phyloP scores from a whole-genome alignment of 1,284 basidiomycete species.

The Moniliella sp. region DNA sequence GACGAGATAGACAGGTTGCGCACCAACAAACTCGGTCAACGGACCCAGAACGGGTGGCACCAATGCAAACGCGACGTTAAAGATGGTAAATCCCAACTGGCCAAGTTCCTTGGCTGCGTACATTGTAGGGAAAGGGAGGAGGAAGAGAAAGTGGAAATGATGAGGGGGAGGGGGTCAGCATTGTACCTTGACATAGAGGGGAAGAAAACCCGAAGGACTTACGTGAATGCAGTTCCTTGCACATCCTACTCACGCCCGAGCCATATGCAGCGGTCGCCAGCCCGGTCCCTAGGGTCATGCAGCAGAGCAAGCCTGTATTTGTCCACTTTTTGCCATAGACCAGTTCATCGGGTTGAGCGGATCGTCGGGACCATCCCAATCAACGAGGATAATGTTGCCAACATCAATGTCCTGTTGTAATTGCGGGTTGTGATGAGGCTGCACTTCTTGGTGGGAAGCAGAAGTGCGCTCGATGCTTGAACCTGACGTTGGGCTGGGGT shows the following conservation, averaged over 20 bases:
- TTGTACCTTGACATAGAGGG: too few relatives aligned
- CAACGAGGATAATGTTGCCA: conserved; percentile 17
- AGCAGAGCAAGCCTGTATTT: conserved; percentile 18
- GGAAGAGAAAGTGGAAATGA: too few relatives aligned
- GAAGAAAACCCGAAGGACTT: too few relatives aligned
- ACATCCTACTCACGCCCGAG: conserved; percentile 8
- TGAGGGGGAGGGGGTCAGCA: too few relatives aligned
- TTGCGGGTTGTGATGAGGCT: conserved; percentile 3
- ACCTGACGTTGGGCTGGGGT: not conserved
- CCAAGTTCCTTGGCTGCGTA: conserved; percentile 24
- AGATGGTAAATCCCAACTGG: conserved; percentile 28
- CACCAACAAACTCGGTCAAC: conserved; percentile 14
- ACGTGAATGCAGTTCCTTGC: too few relatives aligned
- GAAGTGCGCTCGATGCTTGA: conserved; percentile 3
- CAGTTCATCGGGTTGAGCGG: conserved; percentile 22
- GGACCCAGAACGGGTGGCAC: not conserved
- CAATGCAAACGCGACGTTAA: conserved; percentile 18
- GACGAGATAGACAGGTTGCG: conserved; percentile 27
- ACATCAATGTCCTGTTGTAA: conserved; percentile 1
- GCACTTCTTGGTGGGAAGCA: conserved; percentile 6
- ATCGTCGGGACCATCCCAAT: conserved; percentile 16
- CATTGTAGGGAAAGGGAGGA: too few relatives aligned
- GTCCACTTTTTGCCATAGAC: conserved; percentile 14
- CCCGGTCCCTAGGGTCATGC: conserved; percentile 28
- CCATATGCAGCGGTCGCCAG: conserved; percentile 24